These are phyloP conservation scores for Symbiotaphrina buchneri DNA, from an alignment of 495 filamentous ascomycete genomes.

Conservation along the genomic window DNA sequence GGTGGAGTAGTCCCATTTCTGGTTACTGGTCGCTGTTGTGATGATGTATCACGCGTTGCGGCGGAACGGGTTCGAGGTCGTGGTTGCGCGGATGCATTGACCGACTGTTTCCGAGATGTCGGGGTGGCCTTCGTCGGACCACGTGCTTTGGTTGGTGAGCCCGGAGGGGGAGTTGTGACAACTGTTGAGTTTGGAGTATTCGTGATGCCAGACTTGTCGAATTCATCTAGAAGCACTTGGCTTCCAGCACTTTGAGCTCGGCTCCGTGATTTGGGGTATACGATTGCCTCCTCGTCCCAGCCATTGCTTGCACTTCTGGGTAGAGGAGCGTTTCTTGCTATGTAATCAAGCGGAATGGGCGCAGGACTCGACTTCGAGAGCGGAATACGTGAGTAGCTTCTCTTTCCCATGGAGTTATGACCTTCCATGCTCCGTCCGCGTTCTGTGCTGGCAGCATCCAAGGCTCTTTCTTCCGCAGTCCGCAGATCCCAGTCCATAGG, in stretches of 20 bases:
- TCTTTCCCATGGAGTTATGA: constrained; percentile 8
- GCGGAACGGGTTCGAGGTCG: constrained; percentile 16
- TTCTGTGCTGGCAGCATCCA: not conserved
- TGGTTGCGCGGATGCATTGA: constrained; percentile 12
- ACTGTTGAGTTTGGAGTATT: constrained; percentile 13
- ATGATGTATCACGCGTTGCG: constrained; percentile 12
- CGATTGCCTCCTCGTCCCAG: constrained; percentile 33
- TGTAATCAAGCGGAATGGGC: constrained; percentile 44
- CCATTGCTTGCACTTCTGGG: constrained; percentile 33
- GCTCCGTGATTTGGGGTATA: constrained; percentile 35
- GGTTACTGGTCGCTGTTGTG: constrained; percentile 36
- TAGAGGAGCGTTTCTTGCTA: constrained; percentile 49
- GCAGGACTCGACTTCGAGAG: constrained; percentile 54
- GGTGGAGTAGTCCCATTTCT: constrained; percentile 33
- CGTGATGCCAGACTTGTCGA: constrained; percentile 17
- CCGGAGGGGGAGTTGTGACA: constrained; percentile 4
- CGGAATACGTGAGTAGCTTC: constrained; percentile 52
- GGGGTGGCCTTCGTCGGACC: constrained; percentile 19
- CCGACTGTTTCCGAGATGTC: constrained; percentile 16
- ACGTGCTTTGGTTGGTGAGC: constrained; percentile 18
- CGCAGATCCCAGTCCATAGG: constrained; percentile 4
- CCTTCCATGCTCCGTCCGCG: not conserved
- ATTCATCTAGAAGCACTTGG: constrained; percentile 28
- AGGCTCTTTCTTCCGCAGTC: constrained; percentile 4
- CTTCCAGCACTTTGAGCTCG: constrained; percentile 49